These are phyloP conservation scores for Tolypocladium album DNA, from an alignment of 2,329 filamentous ascomycete species.

Conservation along the genomic window DNA sequence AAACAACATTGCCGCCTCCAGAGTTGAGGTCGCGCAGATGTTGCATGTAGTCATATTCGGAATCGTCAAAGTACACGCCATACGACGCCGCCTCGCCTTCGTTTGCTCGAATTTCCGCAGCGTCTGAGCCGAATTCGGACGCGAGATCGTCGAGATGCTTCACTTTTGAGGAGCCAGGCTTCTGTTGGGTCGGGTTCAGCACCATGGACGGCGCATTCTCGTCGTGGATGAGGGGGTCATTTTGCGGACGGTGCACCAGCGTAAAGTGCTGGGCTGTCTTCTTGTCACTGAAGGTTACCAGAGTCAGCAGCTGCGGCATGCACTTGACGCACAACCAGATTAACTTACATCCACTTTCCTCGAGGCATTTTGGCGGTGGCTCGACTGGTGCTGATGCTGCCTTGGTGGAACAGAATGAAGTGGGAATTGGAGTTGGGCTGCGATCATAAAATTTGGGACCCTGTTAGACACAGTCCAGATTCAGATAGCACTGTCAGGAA, in stretches of 20 bases:
- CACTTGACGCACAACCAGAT: too few relatives aligned
- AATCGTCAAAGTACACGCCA: conserved; percentile 91
- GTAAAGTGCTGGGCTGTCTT: conserved; percentile 88
- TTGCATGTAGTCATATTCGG: conserved; percentile 98
- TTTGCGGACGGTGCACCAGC: conserved; percentile 90
- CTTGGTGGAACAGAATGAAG: neutral
- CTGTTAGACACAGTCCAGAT: conserved; percentile 11
- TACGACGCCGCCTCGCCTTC: conserved; percentile 94
- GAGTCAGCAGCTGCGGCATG: conserved; percentile 1
- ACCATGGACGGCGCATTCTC: conserved; percentile 81
- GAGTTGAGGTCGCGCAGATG: conserved; percentile 82
- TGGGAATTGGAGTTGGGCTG: conserved; percentile 13
- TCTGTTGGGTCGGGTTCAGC: conserved; percentile 55
- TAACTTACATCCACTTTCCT: conserved; percentile 55
- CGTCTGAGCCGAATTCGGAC: conserved; percentile 61
- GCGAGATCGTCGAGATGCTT: conserved; percentile 67
- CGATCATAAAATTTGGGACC: conserved; percentile 16
- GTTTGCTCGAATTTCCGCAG: conserved; percentile 62
- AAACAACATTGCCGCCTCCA: conserved; percentile 66
- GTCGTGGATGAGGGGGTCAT: conserved; percentile 96
- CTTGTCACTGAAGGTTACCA: conserved; percentile 49
- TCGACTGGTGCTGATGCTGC: conserved; percentile 1
- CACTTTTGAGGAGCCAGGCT: conserved; percentile 29
- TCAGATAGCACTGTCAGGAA: conserved; percentile 17
- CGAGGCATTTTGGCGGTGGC: conserved; percentile 52